Conservation (phyloP, 345 rosid species). For the Acer yangbiense region DNA sequence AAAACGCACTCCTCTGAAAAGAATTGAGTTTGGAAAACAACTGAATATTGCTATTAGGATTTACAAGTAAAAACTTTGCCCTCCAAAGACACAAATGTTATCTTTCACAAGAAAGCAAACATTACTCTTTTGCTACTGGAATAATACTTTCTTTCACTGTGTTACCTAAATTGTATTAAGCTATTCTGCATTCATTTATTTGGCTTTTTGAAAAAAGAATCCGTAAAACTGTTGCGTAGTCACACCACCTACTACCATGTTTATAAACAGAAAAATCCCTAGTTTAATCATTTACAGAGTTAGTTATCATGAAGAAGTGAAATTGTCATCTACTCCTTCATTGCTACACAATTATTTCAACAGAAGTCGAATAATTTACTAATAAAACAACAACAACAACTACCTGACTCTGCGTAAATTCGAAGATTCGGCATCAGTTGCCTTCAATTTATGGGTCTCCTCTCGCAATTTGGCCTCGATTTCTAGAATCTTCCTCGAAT, state of each 20-base stretch:
- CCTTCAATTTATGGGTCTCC: slow-evolving; percentile 55
- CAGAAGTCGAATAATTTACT: too few species aligned
- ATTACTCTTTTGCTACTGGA: background rate
- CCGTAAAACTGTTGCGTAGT: background rate
- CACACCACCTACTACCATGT: background rate
- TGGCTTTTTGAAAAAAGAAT: background rate
- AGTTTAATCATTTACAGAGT: background rate
- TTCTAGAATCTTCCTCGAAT: slow-evolving; percentile 50
- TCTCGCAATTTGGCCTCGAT: slow-evolving; percentile 42
- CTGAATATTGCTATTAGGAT: background rate
- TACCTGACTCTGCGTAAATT: slow-evolving; percentile 73
- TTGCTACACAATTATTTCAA: background rate
- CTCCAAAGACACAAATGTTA: too few species aligned
- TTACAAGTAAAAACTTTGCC: background rate
- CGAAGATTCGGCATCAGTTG: slow-evolving; percentile 42
- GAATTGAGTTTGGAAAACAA: background rate
- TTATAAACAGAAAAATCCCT: too few species aligned
- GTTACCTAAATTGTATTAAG: background rate
- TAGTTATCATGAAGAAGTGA: too few species aligned
- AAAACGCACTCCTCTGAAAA: too few species aligned
- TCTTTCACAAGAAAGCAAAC: background rate
- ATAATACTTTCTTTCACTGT: background rate
- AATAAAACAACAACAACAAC: background rate
- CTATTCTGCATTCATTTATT: background rate
- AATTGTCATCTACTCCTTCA: too few species aligned